phyloP scores from a whole-genome alignment of 768 basidiomycete species.

The Suillus lakei region DNA sequence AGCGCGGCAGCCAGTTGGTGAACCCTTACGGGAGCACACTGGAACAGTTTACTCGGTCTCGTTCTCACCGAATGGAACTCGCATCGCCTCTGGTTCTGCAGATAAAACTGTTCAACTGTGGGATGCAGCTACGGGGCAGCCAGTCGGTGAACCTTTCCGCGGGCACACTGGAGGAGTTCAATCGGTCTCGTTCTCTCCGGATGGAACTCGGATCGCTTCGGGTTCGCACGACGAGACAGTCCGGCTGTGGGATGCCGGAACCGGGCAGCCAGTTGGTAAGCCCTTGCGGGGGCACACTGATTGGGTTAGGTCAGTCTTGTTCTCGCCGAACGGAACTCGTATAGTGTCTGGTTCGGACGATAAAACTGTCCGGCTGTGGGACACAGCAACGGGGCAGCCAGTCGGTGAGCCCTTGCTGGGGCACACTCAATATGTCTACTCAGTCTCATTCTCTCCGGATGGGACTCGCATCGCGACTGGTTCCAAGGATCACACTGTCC shows the following conservation, averaged over 20 bases:
- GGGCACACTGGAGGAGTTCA: background rate
- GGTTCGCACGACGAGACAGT: background rate
- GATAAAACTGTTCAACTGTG: conserved; percentile 20
- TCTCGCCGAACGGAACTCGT: no score
- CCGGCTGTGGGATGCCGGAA: background rate
- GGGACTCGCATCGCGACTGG: no score
- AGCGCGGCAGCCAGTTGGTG: background rate
- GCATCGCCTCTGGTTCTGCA: conserved; percentile 21
- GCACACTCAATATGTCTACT: no score
- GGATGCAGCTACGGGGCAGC: conserved; percentile 12
- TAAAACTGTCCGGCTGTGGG: no score
- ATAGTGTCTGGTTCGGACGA: no score
- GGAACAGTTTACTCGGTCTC: conserved; percentile 15
- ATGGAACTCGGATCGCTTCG: background rate
- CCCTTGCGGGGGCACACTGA: background rate
- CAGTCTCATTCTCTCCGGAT: no score
- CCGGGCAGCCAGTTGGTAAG: background rate
- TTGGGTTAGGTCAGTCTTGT: background rate
- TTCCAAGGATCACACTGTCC: no score
- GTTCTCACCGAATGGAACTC: conserved; percentile 23
- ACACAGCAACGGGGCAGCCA: no score
- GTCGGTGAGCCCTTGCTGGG: no score
- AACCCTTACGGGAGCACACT: conserved; percentile 15
- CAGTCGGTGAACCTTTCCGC: background rate
- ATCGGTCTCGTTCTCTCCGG: conserved; percentile 1